Evolutionary conservation across 225 moss, liverwort and hornwort species (phyloP), one percentile per base, ranked within the genome.

Genomic region (Takakia lepidozioides): DNA sequence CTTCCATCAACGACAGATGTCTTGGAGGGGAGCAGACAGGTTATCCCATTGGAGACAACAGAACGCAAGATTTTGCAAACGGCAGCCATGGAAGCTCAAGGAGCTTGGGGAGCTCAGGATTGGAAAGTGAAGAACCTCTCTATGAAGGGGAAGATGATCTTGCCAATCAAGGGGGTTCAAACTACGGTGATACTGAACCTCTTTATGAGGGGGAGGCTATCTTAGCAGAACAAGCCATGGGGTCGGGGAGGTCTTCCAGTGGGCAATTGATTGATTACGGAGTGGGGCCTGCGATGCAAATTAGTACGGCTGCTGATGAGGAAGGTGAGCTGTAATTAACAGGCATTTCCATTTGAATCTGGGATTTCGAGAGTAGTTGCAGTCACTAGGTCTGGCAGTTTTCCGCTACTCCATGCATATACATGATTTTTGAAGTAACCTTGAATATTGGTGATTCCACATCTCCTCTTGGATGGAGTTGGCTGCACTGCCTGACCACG

Each of bases 91-190:
- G 67, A 59, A 88, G 93, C 71, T 79, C 68, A 57, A 74, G 81
- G 50, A 85, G 82, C 64, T 75, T 80, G 60, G 81, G 74, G 61
- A 88, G 93, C 67, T 85, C 93, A 65, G 83, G 75, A 54, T 57
- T 88, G 64, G 83, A 82, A 26, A 85, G 88, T 51, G 93, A 93
- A 51, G 93, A 93, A 50, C 90, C 90, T 29, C 63, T 90, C 8
- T 90, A 98, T 26, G 87, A 91, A 65, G 91, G 98, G 51, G 98
- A 98, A 71, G 68, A 63, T 46, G 82, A 76, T 49, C 67, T 73
- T 1, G 72, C 73, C 29, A 73, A 73, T 62, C 76, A 68, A 54
- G 82, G 77, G 34, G 73, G 77, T 47, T 76, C 76, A 28, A 76
- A 58, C 60, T 72, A 72, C 59, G 77, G 73, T 47, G 73, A 76